phyloP scores from a whole-genome alignment of 1,284 basidiomycete species.

The Heterobasidion occidentale region DNA sequence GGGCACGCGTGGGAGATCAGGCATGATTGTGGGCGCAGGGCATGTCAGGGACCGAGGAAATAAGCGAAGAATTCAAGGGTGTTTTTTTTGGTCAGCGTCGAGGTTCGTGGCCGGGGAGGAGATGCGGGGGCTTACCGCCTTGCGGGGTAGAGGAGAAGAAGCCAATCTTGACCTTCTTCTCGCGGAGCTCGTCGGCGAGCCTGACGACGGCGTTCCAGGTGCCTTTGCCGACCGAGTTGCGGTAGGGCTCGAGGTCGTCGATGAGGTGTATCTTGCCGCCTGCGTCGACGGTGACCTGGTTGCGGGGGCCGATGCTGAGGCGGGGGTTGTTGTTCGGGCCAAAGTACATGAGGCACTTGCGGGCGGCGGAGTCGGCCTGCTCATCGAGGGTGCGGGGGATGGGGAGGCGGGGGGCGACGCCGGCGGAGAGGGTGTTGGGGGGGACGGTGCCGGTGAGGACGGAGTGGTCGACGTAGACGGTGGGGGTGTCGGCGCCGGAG shows the following conservation, averaged over 20 bases:
- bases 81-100: slow-evolving; percentile 13
- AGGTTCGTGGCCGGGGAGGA: slow-evolving; percentile 6
- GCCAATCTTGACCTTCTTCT: slow-evolving; percentile 77
- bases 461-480: slow-evolving; percentile 47
- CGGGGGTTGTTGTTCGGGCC: slow-evolving; percentile 76
- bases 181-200: slow-evolving; percentile 72
- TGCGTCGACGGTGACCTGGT: slow-evolving; percentile 74
- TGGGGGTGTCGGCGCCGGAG: slow-evolving; percentile 67
- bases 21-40: slow-evolving; percentile 4
- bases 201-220: slow-evolving; percentile 76
- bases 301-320: slow-evolving; percentile 68
- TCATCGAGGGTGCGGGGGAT: slow-evolving; percentile 73
- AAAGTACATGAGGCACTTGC: slow-evolving; percentile 75
- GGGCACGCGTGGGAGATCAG: slow-evolving; percentile 10
- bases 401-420: slow-evolving; percentile 49
- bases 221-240: slow-evolving; percentile 55
- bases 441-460: slow-evolving; percentile 27
- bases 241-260: slow-evolving; percentile 68
- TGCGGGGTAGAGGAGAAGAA: slow-evolving; percentile 91
- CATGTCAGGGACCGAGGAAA: slow-evolving; percentile 13
- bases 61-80: not conserved
- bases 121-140: slow-evolving; percentile 46
- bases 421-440: slow-evolving; percentile 30
- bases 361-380: slow-evolving; percentile 76
- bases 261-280: slow-evolving; percentile 74